These are phyloP conservation scores for Aquanectria penicillioides DNA, from an alignment of 2,329 filamentous ascomycete species.

Conservation along the genomic window DNA sequence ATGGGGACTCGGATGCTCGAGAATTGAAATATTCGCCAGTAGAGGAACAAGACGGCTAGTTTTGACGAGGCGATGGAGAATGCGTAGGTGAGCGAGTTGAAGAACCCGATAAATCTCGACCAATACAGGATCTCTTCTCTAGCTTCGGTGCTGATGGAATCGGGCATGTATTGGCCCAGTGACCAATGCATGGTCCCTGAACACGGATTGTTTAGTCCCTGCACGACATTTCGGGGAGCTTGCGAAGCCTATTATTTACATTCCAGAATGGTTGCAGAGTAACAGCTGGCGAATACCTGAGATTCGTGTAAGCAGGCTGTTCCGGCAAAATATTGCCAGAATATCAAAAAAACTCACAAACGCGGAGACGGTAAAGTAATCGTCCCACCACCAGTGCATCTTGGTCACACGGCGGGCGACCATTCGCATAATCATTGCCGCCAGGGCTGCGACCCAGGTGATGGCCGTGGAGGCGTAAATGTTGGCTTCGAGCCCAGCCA, in stretches of 20 bases:
- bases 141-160: not conserved
- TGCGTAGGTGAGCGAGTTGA: constrained; percentile 35
- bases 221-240: not conserved
- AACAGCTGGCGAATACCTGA: constrained; percentile 30
- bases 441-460: constrained; percentile 30
- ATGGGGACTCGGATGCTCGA: constrained; percentile 43
- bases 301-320: not conserved
- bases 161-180: constrained; percentile 31
- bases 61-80: constrained; percentile 42
- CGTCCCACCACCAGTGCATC: constrained; percentile 36
- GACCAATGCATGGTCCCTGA: constrained; percentile 34
- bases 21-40: constrained; percentile 43
- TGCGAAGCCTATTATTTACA: constrained; percentile 10
- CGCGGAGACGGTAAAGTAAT: constrained; percentile 31
- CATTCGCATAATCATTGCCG: constrained; percentile 29
- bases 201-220: not conserved
- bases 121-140: constrained; percentile 26
- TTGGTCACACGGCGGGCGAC: constrained; percentile 34
- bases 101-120: constrained; percentile 27
- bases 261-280: constrained; percentile 29
- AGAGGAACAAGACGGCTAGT: constrained; percentile 42
- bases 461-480: constrained; percentile 32
- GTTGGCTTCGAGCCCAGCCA: constrained; percentile 34
- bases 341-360: constrained; percentile 21
- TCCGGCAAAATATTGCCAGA: not conserved